phyloP scores from a whole-genome alignment of 495 filamentous ascomycete genomes.

The Xylaria nigripes region DNA sequence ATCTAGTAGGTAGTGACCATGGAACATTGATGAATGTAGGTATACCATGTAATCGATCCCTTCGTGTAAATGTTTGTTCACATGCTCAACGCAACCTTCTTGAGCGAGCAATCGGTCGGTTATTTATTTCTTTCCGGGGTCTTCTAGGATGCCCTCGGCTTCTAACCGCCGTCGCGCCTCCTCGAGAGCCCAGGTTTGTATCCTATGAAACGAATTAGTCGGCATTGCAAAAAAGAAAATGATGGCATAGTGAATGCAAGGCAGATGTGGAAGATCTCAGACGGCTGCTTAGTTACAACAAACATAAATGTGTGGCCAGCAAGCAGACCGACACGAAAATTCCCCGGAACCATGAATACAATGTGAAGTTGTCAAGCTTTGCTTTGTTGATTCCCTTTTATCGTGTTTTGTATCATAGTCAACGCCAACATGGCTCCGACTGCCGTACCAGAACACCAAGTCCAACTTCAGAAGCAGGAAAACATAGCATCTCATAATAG shows the following conservation, averaged over 20 bases:
- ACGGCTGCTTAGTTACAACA: too few species aligned
- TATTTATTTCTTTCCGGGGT: constrained; percentile 38
- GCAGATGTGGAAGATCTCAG: too few species aligned
- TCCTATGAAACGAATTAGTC: constrained; percentile 45
- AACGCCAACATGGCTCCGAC: not conserved
- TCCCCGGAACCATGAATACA: too few species aligned
- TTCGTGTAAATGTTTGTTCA: not conserved
- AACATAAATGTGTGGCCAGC: too few species aligned
- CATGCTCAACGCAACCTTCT: not conserved
- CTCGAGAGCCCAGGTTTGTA: constrained; percentile 98
- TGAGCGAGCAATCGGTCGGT: not conserved
- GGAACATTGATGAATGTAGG: not conserved
- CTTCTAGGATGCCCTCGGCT: constrained; percentile 84
- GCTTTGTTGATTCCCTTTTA: too few species aligned
- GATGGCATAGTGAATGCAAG: not conserved
- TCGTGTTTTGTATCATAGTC: too few species aligned
- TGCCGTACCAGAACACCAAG: not conserved
- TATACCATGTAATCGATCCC: not conserved
- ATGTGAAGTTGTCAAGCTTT: too few species aligned
- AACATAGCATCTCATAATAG: too few species aligned
- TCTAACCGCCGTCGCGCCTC: constrained; percentile 90
- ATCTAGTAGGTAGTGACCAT: not conserved
- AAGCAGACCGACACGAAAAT: too few species aligned
- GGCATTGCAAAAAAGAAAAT: not conserved
- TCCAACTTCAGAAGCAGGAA: not conserved